Percentiles rank a stretch among this genome's conserved stretches.
phyloP scores from a whole-genome alignment of 2,329 filamentous ascomycete species.

The Teratosphaeria epicoccoides region DNA sequence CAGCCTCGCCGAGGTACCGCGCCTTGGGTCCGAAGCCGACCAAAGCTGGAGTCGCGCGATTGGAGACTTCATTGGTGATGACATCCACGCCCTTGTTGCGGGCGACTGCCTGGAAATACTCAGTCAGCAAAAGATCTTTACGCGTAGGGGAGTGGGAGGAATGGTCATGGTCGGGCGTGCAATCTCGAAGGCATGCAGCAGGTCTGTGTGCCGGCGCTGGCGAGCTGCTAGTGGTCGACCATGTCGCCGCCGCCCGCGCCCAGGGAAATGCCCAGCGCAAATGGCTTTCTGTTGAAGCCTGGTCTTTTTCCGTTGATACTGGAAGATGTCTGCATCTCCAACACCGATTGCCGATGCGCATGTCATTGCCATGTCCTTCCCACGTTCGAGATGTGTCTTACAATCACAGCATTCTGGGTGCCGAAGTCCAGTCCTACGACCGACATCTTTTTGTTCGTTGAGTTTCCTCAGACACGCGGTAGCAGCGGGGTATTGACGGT shows the following conservation, averaged over 20 bases:
- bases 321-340: background rate
- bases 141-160: background rate
- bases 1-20: conserved; percentile 86
- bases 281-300: background rate
- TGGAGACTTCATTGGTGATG: conserved; percentile 98
- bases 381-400: conserved; percentile 30
- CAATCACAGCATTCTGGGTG: conserved; percentile 91
- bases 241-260: background rate
- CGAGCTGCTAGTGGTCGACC: background rate
- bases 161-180: background rate
- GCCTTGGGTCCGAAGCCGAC: conserved; percentile 91
- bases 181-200: background rate
- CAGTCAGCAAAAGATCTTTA: background rate
- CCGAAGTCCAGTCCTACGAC: conserved; percentile 62
- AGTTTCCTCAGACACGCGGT: background rate
- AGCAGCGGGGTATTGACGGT: background rate
- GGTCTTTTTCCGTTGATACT: background rate
- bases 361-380: background rate
- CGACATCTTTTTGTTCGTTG: conserved; percentile 6
- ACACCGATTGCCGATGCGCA: background rate
- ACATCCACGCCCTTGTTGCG: conserved; percentile 98
- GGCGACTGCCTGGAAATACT: conserved; percentile 59
- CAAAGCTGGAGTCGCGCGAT: conserved; percentile 87
- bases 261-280: background rate
- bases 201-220: background rate